Conservation (phyloP, 176 grass and related monocot species). For the Hordeum marinum region DNA sequence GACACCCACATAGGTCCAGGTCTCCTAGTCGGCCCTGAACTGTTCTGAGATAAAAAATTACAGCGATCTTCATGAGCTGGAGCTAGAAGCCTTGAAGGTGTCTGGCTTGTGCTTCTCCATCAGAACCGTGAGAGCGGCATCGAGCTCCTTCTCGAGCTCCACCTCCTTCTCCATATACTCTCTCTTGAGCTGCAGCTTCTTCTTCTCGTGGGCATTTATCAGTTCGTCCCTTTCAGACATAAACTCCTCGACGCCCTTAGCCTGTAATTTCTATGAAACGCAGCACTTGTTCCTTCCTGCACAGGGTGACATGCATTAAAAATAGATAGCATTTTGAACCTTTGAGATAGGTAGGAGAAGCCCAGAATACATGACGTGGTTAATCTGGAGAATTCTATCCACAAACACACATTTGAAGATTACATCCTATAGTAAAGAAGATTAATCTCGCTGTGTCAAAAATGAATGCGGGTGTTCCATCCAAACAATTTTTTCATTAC, state of each 20-base stretch:
- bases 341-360: neutral
- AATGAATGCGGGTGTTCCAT: too few relatives aligned
- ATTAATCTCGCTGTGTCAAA: too few relatives aligned
- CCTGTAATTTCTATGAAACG: conserved; percentile 63
- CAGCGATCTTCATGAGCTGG: conserved; percentile 6
- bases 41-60: neutral
- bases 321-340: neutral
- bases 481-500: neutral
- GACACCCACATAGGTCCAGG: neutral
- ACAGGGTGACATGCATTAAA: neutral
- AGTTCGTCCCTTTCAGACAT: conserved; percentile 46
- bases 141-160: conserved; percentile 51
- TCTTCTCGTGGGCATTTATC: conserved; percentile 47
- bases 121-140: conserved; percentile 38
- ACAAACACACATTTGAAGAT: neutral
- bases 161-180: conserved; percentile 61
- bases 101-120: conserved; percentile 74
- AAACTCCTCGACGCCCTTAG: conserved; percentile 59
- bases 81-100: conserved; percentile 44
- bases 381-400: neutral
- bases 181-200: conserved; percentile 40
- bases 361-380: neutral
- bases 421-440: neutral
- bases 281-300: conserved; percentile 56
- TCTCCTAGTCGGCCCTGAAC: neutral